A percentile compares a stretch with the other conserved stretches of the same genome.
These are phyloP conservation scores for Gracilaria gracilis DNA, from an alignment of 23 red algal genomes.

Conservation along the genomic window DNA sequence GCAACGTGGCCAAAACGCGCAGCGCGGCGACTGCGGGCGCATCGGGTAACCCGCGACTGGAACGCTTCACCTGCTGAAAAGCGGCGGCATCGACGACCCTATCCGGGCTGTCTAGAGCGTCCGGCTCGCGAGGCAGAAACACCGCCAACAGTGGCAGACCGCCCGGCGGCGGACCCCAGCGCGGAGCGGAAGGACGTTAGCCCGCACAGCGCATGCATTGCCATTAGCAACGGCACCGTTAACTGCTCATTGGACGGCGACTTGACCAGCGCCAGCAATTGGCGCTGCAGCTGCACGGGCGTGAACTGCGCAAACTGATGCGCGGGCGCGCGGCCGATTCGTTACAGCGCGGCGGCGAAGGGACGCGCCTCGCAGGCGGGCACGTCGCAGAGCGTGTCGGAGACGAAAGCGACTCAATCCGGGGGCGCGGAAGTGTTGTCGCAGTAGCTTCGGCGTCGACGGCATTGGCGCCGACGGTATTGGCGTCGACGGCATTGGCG, in stretches of 20 bases:
- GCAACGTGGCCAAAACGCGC: constrained; percentile 43
- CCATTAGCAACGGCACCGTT: background rate
- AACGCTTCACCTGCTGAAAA: background rate
- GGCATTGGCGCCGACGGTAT: no score
- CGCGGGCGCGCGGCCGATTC: background rate
- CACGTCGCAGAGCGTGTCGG: background rate
- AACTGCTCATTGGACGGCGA: background rate
- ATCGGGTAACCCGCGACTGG: background rate
- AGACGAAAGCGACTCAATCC: background rate
- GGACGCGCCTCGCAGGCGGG: background rate
- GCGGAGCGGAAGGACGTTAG: background rate
- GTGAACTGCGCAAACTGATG: background rate
- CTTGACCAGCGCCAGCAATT: background rate
- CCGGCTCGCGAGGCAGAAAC: background rate
- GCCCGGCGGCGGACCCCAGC: background rate
- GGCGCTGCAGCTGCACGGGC: background rate
- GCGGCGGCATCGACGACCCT: background rate
- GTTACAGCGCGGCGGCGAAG: constrained; percentile 17
- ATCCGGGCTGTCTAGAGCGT: background rate
- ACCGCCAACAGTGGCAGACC: background rate
- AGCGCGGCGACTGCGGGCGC: constrained; percentile 17
- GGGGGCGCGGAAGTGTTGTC: no score
- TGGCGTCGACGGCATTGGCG: no score
- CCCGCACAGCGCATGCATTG: background rate
- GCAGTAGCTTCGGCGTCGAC: no score